phyloP scores from a whole-genome alignment of 2,329 filamentous ascomycete genomes.

The Ceratocystis ficicola region DNA sequence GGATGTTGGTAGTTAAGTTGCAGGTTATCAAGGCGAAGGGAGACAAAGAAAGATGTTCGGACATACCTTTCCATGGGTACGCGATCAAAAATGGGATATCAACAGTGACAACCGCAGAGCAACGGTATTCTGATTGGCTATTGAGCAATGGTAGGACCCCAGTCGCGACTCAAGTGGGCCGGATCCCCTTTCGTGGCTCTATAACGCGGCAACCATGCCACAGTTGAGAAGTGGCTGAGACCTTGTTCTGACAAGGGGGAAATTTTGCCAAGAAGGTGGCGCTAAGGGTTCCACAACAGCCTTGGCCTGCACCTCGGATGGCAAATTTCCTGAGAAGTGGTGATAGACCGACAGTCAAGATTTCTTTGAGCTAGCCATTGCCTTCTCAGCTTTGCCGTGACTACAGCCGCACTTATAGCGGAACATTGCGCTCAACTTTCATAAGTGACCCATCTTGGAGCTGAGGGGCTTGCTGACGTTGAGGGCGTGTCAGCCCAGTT shows the following conservation, averaged over 20 bases:
- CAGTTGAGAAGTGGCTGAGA: slow-evolving; percentile 14
- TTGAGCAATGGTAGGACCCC: slow-evolving; percentile 9
- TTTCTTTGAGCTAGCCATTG: neutral
- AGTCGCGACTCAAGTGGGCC: slow-evolving; percentile 22
- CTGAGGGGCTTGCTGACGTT: slow-evolving; percentile 5
- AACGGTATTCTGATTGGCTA: slow-evolving; percentile 41
- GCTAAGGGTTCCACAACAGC: slow-evolving; percentile 17
- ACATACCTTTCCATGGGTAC: slow-evolving; percentile 23
- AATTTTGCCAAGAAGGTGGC: slow-evolving; percentile 7
- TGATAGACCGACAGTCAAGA: slow-evolving; percentile 2
- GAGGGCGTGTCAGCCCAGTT: slow-evolving; percentile 16
- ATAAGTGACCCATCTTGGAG: neutral
- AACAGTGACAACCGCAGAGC: slow-evolving; percentile 46
- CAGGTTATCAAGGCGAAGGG: slow-evolving; percentile 17
- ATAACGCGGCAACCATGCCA: slow-evolving; percentile 15
- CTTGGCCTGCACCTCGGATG: neutral
- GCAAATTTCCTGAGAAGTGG: slow-evolving; percentile 19
- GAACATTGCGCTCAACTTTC: neutral
- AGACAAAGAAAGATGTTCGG: slow-evolving; percentile 22
- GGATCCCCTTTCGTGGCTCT: slow-evolving; percentile 1
- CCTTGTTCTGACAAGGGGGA: neutral
- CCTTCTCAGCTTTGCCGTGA: neutral
- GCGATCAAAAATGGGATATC: slow-evolving; percentile 27
- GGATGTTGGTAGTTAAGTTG: slow-evolving; percentile 21
- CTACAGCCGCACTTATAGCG: neutral